Evolutionary conservation across 1,284 basidiomycete species (phyloP), one percentile per base, ranked within the genome.

Genomic region (Malassezia restricta): DNA sequence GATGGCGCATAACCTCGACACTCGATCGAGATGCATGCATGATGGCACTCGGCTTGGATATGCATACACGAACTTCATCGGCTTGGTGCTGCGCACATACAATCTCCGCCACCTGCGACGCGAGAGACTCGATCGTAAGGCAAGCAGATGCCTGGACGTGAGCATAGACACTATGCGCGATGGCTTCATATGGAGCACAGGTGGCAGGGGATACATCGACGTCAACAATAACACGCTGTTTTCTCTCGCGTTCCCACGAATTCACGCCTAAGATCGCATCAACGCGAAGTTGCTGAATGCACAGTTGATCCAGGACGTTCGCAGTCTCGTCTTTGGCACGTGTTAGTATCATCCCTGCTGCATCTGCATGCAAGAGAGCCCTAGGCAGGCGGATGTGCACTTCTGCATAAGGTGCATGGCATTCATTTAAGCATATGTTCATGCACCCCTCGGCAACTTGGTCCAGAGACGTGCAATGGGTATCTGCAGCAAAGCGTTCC

Each of bases 41-140:
- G 24, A 90, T 76, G 0, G 87, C 87, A 31, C 80, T 80, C 2
- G 85, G 85, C 70, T 90, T 90, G 9, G 82, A 79, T 7, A 83
- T 78, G n/a, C 79, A 78, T 27, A 88, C 78, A 3, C 63, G 53
- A 31, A 70, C 57, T 42, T 57, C 50, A 29, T 64, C 62, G 32
- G 62, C 58, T 35, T 60, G 52, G 47, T 65, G 64, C 29, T 63
- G 53, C 6, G 61, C 14, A 5, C 68, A 47, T 0, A 77, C 79
- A 7, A 83, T 77, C 1, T 77, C 73, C 0, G 85, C 81, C 12
- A 84, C 77, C 8, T 76, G 76, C 6, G 84, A 82, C 7, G 80
- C 79, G 9, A 89, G 76, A 1, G 83, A 80, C 72, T 91, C 86
- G 47, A 89, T 76, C 0, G 86, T 89, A 37, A 81, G 76, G 62